phyloP scores from a whole-genome alignment of 768 basidiomycete species.

The Baorangia bicolor region DNA sequence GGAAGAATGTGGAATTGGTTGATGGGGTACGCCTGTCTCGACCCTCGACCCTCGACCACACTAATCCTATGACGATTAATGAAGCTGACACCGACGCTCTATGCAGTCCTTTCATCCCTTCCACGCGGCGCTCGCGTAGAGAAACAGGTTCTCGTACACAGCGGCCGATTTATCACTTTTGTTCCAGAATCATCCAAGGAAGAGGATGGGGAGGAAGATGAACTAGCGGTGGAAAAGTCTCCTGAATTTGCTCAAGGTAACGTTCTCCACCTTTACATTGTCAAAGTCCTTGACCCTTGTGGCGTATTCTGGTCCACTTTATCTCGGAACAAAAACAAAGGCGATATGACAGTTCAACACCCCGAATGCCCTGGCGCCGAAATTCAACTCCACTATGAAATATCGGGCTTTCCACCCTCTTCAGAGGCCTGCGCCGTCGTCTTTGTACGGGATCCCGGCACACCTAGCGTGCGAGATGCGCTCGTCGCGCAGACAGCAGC shows the following conservation, averaged over 20 bases:
- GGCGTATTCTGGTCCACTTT: not conserved
- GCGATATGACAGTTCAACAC: constrained; percentile 8
- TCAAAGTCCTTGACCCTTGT: not conserved
- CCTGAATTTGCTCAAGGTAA: constrained; percentile 46
- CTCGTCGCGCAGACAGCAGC: constrained; percentile 9
- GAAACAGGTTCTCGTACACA: constrained; percentile 74
- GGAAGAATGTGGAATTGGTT: constrained; percentile 35
- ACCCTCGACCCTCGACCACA: not conserved
- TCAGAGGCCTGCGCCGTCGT: constrained; percentile 44
- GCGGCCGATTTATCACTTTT: constrained; percentile 49
- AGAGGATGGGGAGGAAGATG: constrained; percentile 42
- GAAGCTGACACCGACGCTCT: constrained; percentile 46
- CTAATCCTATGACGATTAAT: constrained; percentile 1
- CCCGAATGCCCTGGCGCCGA: constrained; percentile 2
- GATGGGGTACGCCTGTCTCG: constrained; percentile 18
- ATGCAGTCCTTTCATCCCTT: constrained; percentile 58
- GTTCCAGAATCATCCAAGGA: constrained; percentile 23
- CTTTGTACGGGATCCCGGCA: constrained; percentile 38
- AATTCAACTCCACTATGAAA: constrained; percentile 44
- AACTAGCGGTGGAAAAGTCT: constrained; percentile 29
- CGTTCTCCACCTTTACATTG: not conserved
- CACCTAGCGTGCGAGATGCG: not conserved
- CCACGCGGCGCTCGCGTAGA: constrained; percentile 75
- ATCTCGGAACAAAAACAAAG: constrained; percentile 5
- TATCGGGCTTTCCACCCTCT: constrained; percentile 43